Evolutionary conservation across 2,329 filamentous ascomycete species (phyloP).

Genomic region (Cordyceps militaris): DNA sequence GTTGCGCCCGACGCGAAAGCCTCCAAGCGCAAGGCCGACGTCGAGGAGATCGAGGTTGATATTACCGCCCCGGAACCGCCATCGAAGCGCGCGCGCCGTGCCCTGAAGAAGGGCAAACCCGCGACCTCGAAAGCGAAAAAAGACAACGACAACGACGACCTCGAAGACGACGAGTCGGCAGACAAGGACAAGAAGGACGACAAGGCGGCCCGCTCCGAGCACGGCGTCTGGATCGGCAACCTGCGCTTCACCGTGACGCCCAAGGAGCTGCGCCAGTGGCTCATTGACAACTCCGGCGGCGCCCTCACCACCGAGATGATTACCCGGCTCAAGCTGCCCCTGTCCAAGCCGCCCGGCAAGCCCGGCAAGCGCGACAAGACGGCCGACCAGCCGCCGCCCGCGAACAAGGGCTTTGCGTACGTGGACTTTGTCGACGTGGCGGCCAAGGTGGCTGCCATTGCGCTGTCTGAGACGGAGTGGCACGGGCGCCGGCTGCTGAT

Average conservation of each 20-base stretch:
- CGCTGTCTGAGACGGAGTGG: slow-evolving; percentile 76
- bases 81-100: slow-evolving; percentile 87
- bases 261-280: slow-evolving; percentile 67
- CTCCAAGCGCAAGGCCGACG: slow-evolving; percentile 62
- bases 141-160: slow-evolving; percentile 29
- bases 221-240: slow-evolving; percentile 95
- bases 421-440: slow-evolving; percentile 73
- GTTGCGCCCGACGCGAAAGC: slow-evolving; percentile 15
- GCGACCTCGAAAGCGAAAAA: slow-evolving; percentile 36
- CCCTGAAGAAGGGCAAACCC: slow-evolving; percentile 75
- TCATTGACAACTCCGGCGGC: slow-evolving; percentile 65
- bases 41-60: slow-evolving; percentile 81
- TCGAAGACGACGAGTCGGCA: slow-evolving; percentile 26
- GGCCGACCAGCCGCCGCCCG: slow-evolving; percentile 28
- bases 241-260: slow-evolving; percentile 76
- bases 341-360: slow-evolving; percentile 43
- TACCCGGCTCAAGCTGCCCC: slow-evolving; percentile 77
- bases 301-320: slow-evolving; percentile 63
- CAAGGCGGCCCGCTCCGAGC: slow-evolving; percentile 60
- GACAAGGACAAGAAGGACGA: slow-evolving; percentile 24
- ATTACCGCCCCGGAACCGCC: slow-evolving; percentile 83
- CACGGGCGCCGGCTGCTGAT: slow-evolving; percentile 76
- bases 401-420: slow-evolving; percentile 95
- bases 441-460: slow-evolving; percentile 71
- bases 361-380: slow-evolving; percentile 18